Evolutionary conservation across 1,139 yeast species (phyloP).

Genomic region (Magnusiomyces sp.): DNA sequence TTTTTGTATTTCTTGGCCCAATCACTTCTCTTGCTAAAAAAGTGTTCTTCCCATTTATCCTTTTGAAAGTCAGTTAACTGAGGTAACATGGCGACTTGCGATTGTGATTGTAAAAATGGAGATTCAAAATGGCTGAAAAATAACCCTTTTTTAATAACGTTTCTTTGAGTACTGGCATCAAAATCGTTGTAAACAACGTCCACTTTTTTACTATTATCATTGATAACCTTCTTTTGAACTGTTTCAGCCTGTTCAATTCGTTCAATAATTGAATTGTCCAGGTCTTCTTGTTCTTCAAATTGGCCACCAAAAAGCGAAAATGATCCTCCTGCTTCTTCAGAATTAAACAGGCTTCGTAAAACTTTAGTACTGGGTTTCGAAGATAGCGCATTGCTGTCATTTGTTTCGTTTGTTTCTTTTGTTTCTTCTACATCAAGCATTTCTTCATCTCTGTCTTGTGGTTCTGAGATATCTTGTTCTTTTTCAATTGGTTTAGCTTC

Average conservation of each 20-base stretch:
- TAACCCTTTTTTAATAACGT: conserved; percentile 39
- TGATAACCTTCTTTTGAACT: conserved; percentile 25
- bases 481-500: conserved; percentile 13
- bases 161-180: no score
- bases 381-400: neutral
- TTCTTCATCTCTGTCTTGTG: conserved; percentile 25
- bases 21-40: conserved; percentile 77
- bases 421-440: conserved; percentile 18
- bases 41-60: conserved; percentile 63
- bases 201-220: conserved; percentile 33
- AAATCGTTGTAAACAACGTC: conserved; percentile 28
- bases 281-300: conserved; percentile 19
- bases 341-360: conserved; percentile 56
- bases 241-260: conserved; percentile 17
- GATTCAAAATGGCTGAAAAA: conserved; percentile 81
- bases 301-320: conserved; percentile 24
- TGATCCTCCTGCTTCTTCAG: conserved; percentile 28
- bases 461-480: conserved; percentile 22
- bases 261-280: conserved; percentile 10
- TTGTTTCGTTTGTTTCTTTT: conserved; percentile 25
- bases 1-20: conserved; percentile 68
- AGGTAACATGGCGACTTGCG: conserved; percentile 58
- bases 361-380: conserved; percentile 22
- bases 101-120: conserved; percentile 76
- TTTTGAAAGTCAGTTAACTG: conserved; percentile 28